These are phyloP conservation scores for Lichtheimia ornata DNA, from an alignment of 371 early-diverging fungal species.

Conservation along the genomic window DNA sequence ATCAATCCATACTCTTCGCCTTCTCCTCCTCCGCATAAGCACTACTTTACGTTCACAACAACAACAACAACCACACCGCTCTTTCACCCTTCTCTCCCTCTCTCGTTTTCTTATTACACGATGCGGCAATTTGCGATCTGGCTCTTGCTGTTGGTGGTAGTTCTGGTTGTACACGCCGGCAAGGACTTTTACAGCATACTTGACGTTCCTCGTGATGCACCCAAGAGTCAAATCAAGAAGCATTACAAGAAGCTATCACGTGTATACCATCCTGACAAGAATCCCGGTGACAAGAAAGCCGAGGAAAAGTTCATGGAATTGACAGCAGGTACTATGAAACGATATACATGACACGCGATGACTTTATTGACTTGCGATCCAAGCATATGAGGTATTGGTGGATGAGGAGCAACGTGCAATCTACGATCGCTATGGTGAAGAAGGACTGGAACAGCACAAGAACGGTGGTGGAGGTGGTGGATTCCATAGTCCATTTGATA, in stretches of 20 bases:
- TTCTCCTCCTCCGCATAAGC: too few relatives aligned
- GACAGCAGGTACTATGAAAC: slow-evolving; percentile 56
- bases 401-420: slow-evolving; percentile 89
- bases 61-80: too few relatives aligned
- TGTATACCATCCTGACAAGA: slow-evolving; percentile 93
- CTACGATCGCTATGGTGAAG: slow-evolving; percentile 95
- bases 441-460: slow-evolving; percentile 80
- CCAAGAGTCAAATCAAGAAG: slow-evolving; percentile 85
- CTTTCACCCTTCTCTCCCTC: too few relatives aligned
- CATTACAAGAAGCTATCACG: slow-evolving; percentile 88
- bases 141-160: slow-evolving; percentile 10
- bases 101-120: not conserved
- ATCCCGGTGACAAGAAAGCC: slow-evolving; percentile 76
- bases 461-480: slow-evolving; percentile 54
- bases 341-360: not conserved
- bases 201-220: slow-evolving; percentile 80
- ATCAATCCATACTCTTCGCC: too few relatives aligned
- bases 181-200: slow-evolving; percentile 67
- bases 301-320: slow-evolving; percentile 92
- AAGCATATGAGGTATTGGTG: slow-evolving; percentile 91
- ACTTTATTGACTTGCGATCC: not conserved
- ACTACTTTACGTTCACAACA: too few relatives aligned
- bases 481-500: slow-evolving; percentile 93
- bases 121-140: slow-evolving; percentile 17
- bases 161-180: slow-evolving; percentile 25